Conservation (phyloP, 1,284 basidiomycete species). For the Phellinidium pouzarii region DNA sequence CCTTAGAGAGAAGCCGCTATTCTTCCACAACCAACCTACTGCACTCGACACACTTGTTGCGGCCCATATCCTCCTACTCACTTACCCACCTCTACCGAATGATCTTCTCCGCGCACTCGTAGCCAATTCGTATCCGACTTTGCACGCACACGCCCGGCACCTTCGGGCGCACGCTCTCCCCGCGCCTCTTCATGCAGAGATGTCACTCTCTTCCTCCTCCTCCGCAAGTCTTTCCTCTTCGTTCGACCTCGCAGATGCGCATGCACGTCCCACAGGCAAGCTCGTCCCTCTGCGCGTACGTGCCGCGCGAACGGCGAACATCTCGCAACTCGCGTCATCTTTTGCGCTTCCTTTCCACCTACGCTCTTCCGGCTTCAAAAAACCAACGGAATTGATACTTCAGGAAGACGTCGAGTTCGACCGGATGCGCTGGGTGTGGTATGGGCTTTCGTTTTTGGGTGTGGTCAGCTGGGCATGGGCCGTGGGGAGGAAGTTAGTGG, state of each 20-base stretch:
- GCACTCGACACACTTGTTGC: conserved; percentile 60
- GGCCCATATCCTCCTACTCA: conserved; percentile 56
- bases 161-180: conserved; percentile 34
- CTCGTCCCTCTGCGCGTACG: conserved; percentile 9
- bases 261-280: background rate
- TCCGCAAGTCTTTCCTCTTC: conserved; percentile 21
- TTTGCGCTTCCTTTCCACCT: background rate
- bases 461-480: conserved; percentile 21
- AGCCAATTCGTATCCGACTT: conserved; percentile 44
- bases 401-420: conserved; percentile 31
- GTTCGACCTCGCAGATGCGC: conserved; percentile 16
- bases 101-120: conserved; percentile 48
- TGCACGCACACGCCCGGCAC: conserved; percentile 49
- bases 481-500: conserved; percentile 17
- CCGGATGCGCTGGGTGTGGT: conserved; percentile 32
- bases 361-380: background rate
- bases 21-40: conserved; percentile 46
- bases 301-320: conserved; percentile 1
- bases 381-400: conserved; percentile 10
- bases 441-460: conserved; percentile 26
- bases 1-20: conserved; percentile 44
- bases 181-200: conserved; percentile 19
- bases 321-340: conserved; percentile 7
- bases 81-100: conserved; percentile 55
- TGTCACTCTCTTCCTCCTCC: conserved; percentile 22